Conservation (phyloP, 495 filamentous ascomycete genomes). For the Hyaloscypha hepaticicola region DNA sequence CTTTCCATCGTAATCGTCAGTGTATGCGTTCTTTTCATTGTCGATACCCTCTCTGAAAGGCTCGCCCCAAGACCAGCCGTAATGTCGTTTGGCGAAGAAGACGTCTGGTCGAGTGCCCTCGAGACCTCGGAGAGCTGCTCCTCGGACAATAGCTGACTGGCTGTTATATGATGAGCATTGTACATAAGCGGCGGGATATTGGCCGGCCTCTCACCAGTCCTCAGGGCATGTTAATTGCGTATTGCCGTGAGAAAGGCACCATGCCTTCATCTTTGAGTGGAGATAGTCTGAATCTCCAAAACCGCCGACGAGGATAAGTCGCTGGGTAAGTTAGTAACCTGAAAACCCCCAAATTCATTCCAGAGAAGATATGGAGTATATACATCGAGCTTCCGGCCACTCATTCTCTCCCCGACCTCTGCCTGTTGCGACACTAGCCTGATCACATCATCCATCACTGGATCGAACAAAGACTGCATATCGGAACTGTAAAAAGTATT, state of each 20-base stretch:
- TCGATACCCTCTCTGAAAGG: constrained; percentile 17
- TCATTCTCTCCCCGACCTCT: constrained; percentile 12
- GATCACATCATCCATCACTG: constrained; percentile 32
- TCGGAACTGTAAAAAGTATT: constrained; percentile 11
- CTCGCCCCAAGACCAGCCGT: not conserved
- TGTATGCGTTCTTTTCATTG: not conserved
- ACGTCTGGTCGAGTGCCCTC: constrained; percentile 18
- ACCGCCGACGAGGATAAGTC: constrained; percentile 37
- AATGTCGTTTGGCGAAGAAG: constrained; percentile 11
- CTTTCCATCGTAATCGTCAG: not conserved
- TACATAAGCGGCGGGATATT: too few species aligned
- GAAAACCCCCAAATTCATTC: too few species aligned
- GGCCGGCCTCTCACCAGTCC: not conserved
- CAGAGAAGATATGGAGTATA: too few species aligned
- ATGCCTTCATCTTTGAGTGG: constrained; percentile 24
- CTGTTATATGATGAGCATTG: not conserved
- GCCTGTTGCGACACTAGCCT: constrained; percentile 29
- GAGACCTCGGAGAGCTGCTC: constrained; percentile 21
- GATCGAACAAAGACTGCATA: constrained; percentile 34
- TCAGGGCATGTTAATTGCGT: constrained; percentile 1
- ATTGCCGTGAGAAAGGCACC: constrained; percentile 21
- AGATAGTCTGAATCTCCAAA: constrained; percentile 36
- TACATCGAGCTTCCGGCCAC: constrained; percentile 5
- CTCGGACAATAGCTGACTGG: constrained; percentile 22
- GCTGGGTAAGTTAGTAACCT: constrained; percentile 9